Evolutionary conservation across 257 asterid species (phyloP), one percentile per base, ranked within the genome.

Genomic region (Nicotiana paniculata): DNA sequence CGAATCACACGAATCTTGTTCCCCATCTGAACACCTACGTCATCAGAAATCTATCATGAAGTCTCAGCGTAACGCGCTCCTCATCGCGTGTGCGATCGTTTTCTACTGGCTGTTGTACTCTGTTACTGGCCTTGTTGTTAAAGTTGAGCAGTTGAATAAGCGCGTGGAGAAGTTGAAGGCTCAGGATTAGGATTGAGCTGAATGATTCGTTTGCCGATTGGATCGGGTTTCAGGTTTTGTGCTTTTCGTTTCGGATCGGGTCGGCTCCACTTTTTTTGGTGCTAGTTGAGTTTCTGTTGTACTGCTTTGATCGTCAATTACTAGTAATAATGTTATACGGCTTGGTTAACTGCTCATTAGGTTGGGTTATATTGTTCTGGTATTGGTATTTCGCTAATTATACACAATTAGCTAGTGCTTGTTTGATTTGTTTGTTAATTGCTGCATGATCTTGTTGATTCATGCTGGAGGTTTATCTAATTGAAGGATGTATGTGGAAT

Each of bases 41-140:
- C 99, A 95, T 80, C 97, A 95, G 93, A 95, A 95, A 82, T 95
- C 99, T 32, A 91, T 93, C 83, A 91, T 93, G 93, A 95, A 95
- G 85, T 95, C 99, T 15, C 94, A 95, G 95, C 92, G 99, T 35
- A 95, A 95, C 89, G 97, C 94, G 0, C 95, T 93, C 39, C 85
- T 95, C 82, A 93, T 95, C 87, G 98, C 94, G 1, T 83, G 95
- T n/a, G 99, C 99, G 3, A 90, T 95, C 66, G 62, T 92, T 58
- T 93, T 95, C 89, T 95, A 93, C 90, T 95, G 99, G 99, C 91
- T 95, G 24, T 92, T 95, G 6, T 95, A 90, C 86, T 89, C 99
- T 18, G 97, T 95, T 37, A 93, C 99, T 37, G 88, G 87, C 1
- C 97, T 95, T 70, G 93, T 95, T 17, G 97, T 93, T 84, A 90